These are phyloP conservation scores for Isabelozyma heimii DNA, from an alignment of 805 yeast species.

Conservation along the genomic window DNA sequence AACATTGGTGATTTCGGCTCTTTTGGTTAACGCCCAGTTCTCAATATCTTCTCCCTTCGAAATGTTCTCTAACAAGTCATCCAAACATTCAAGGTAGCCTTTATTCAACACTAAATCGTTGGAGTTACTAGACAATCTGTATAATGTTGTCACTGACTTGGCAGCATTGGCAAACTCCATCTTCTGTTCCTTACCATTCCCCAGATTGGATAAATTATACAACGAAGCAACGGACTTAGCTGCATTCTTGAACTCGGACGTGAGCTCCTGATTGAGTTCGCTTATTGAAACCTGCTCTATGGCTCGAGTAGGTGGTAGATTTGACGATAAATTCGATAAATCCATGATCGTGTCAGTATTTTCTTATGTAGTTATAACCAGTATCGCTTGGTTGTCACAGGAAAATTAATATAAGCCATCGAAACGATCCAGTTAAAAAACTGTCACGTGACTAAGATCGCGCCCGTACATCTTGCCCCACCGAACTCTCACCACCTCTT, in stretches of 20 bases:
- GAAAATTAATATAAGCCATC: neutral
- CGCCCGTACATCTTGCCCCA: neutral
- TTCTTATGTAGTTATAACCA: neutral
- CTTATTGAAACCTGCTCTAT: slow-evolving; percentile 46
- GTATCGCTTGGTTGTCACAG: neutral
- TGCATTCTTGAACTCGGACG: slow-evolving; percentile 65
- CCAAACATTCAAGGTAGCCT: slow-evolving; percentile 62
- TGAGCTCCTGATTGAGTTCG: slow-evolving; percentile 51
- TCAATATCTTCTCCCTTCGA: slow-evolving; percentile 45
- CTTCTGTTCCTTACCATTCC: slow-evolving; percentile 11
- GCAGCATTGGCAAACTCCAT: slow-evolving; percentile 41
- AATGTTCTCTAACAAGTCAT: slow-evolving; percentile 48
- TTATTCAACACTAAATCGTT: slow-evolving; percentile 45
- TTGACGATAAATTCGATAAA: slow-evolving; percentile 55
- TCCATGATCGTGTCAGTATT: slow-evolving; percentile 52
- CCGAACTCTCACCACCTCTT: neutral
- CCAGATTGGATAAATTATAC: slow-evolving; percentile 24
- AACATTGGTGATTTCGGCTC: slow-evolving; percentile 35
- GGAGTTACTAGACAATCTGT: slow-evolving; percentile 57
- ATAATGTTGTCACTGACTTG: slow-evolving; percentile 47
- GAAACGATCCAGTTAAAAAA: neutral
- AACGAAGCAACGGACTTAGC: slow-evolving; percentile 67
- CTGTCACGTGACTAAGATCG: neutral
- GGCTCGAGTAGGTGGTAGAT: slow-evolving; percentile 52
- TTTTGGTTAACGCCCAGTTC: slow-evolving; percentile 50